Conservation (phyloP, 179 eudicot species). For the Patellifolia procumbens region DNA sequence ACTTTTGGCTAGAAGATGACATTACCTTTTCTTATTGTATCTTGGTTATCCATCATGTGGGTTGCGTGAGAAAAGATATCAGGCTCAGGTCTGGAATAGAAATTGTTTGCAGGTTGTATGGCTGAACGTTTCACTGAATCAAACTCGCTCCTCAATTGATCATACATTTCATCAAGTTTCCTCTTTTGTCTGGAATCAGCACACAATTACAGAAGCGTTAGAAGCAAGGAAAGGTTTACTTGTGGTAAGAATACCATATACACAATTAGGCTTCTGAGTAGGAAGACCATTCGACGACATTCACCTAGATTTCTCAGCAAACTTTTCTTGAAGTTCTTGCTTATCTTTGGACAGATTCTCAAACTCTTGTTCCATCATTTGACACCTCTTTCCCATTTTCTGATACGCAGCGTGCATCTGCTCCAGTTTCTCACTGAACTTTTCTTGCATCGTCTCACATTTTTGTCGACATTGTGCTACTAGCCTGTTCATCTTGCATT, state of each 20-base stretch:
- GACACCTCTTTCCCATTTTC: constrained; percentile 92
- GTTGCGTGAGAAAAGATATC: constrained; percentile 77
- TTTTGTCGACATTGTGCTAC: constrained; percentile 80
- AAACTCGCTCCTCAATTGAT: constrained; percentile 78
- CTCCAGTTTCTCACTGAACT: constrained; percentile 82
- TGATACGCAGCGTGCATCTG: constrained; percentile 83
- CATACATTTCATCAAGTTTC: constrained; percentile 99
- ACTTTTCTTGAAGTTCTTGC: constrained; percentile 91
- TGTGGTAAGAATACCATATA: background rate
- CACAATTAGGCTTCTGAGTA: background rate
- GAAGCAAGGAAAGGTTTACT: background rate
- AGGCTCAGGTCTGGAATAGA: constrained; percentile 67
- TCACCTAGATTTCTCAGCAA: constrained; percentile 89
- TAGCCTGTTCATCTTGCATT: constrained; percentile 87
- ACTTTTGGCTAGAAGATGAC: constrained; percentile 10
- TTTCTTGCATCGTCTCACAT: constrained; percentile 84
- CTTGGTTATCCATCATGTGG: constrained; percentile 73
- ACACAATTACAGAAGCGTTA: constrained; percentile 16
- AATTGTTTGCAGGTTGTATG: constrained; percentile 76
- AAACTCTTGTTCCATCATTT: constrained; percentile 89
- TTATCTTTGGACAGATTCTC: constrained; percentile 84
- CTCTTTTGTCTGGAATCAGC: constrained; percentile 75
- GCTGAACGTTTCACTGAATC: constrained; percentile 77
- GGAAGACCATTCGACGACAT: constrained; percentile 5
- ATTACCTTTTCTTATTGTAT: constrained; percentile 70